Base-by-base conservation (phyloP, 805 yeast species). In the Ogataea ramenticola region DNA sequence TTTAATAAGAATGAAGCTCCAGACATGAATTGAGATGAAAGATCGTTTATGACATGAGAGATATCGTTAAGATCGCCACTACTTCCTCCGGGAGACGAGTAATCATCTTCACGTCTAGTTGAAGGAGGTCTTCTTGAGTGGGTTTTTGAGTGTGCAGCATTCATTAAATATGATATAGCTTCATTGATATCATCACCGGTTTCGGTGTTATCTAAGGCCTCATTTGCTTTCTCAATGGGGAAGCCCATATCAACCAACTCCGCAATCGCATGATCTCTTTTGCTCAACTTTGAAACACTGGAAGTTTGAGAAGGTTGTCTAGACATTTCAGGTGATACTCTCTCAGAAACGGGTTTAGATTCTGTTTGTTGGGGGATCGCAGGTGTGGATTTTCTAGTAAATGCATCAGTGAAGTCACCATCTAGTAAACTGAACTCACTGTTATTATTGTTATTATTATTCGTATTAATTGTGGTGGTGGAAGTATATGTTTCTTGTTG, bases 231-330 rank as follows among this genome's bases (percentile, higher is more conserved):
- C 2, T 77, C 80, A 1, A 74, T 65, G 1, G 82, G 61, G 54
- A 87, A 87, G 2, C 96, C 96, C 79, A 87, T 87, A 46, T 86
- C 93, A 2, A 85, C 62, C 36, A 86, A 66, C 51, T 79, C 85
- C 0, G 91, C 91, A 16, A 86, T 56, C 1, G 78, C 69, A 36
- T 64, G 65, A 49, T 80, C 85, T 38, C 61, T 58, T 26, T 37
- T 26, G 32, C 46, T 56, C 12, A 36, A 4, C 19, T 36, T 36
- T 6, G 36, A 34, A n/a, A 49, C 41, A 5, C 45, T 34, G 21
- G 48, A 9, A 14, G 40, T 15, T 10, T 27, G 9, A 2, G 46
- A 43, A 16, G 32, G 12, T 10, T 8, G 31, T 20, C 20, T 26
- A 3, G 39, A 21, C 21, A 21, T n/a, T 15, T n/a, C 27, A 7